These are phyloP conservation scores for Arabidopsis lyrata DNA, from an alignment of 441 rosid genomes.

Conservation along the genomic window DNA sequence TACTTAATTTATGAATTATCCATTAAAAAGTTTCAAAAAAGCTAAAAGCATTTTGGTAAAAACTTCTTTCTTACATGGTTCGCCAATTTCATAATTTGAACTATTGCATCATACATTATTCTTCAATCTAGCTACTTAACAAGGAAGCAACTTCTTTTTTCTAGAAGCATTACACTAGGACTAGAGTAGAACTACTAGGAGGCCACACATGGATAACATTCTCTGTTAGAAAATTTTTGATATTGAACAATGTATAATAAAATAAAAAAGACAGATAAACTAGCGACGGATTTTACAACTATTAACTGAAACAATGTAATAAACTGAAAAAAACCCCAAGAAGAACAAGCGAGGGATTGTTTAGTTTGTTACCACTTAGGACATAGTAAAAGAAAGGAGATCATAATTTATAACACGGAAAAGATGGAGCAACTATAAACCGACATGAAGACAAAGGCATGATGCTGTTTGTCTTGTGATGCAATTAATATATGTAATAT, in stretches of 20 bases:
- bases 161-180: not conserved
- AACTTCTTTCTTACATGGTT: no score
- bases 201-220: not conserved
- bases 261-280: not conserved
- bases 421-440: slow-evolving; percentile 41
- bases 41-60: no score
- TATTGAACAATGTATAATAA: not conserved
- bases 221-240: not conserved
- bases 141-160: not conserved
- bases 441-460: slow-evolving; percentile 47
- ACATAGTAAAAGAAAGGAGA: slow-evolving; percentile 18
- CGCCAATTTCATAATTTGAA: no score
- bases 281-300: not conserved
- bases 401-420: slow-evolving; percentile 22
- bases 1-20: no score
- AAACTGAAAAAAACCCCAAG: not conserved
- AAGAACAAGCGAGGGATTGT: slow-evolving; percentile 3
- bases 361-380: slow-evolving; percentile 4
- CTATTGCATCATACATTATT: no score
- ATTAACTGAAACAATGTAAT: not conserved
- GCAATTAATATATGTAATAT: slow-evolving; percentile 31
- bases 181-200: not conserved
- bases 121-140: no score
- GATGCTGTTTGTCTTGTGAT: slow-evolving; percentile 48
- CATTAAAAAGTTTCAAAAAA: no score